Evolutionary conservation across 257 asterid species (phyloP).

Genomic region (Ophiorrhiza pumila): DNA sequence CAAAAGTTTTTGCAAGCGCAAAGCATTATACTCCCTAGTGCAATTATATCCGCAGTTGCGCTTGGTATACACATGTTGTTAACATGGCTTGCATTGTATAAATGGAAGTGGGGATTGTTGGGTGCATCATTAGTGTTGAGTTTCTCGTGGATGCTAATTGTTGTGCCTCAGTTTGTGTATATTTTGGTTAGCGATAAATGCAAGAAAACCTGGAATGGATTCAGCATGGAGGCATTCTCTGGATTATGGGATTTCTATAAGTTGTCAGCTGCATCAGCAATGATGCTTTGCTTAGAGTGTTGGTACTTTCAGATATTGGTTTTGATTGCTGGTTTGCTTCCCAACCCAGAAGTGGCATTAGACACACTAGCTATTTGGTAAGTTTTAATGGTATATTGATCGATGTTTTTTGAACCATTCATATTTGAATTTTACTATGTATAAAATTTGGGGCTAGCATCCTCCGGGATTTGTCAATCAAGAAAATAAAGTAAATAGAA

Average conservation of each 20-base stretch:
- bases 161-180: conserved; percentile 25
- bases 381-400: too few species aligned
- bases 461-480: too few species aligned
- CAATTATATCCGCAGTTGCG: conserved; percentile 17
- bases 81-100: conserved; percentile 25
- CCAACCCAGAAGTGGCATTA: conserved; percentile 34
- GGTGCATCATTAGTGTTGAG: conserved; percentile 30
- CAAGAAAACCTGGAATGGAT: conserved; percentile 31
- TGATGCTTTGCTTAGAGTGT: conserved; percentile 37
- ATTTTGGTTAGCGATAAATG: conserved; percentile 19
- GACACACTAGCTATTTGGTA: conserved; percentile 36
- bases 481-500: too few species aligned
- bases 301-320: conserved; percentile 34
- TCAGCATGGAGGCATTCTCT: conserved; percentile 29
- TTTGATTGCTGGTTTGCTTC: conserved; percentile 31
- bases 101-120: conserved; percentile 25
- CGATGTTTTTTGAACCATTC: too few species aligned
- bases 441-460: too few species aligned
- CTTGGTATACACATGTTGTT: conserved; percentile 19
- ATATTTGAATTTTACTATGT: too few species aligned
- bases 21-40: conserved; percentile 25
- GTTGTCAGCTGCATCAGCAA: conserved; percentile 34
- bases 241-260: conserved; percentile 34
- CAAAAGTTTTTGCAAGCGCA: conserved; percentile 43
- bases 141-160: conserved; percentile 32